Base-by-base conservation (phyloP, 345 rosid genomes). In the Camelina sativa region DNA sequence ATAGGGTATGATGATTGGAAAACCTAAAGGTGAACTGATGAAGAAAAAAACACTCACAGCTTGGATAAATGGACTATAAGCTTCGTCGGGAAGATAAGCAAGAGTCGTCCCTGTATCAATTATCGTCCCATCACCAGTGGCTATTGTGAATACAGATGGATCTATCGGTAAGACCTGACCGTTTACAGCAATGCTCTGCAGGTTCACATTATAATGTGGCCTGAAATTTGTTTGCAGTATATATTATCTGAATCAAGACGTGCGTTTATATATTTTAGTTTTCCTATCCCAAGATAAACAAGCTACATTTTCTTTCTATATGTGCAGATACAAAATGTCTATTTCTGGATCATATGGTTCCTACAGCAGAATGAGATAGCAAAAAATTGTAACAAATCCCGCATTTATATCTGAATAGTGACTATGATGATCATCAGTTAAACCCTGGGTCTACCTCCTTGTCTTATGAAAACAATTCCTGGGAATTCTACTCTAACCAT, bases 41-140 rank as follows among this genome's bases (percentile, higher is more conserved):
- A 34, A 71, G 25, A 55, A 25, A 23, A 50, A 56, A 65, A 11
- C 17, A 86, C 92, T 88, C 88, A 92, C 99, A 53, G 98, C 94
- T 58, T 54, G 78, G 74, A 90, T 66, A 43, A 95, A 81, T 38
- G 90, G 85, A 80, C 66, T 76, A 75, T 90, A 92, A 19, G 96
- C 96, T 76, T 75, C 84, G 34, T 85, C 92, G 1, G 96, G 85
- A 52, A 95, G 92, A 82, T 95, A 95, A n/a, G 99, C 98, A 78
- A 95, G 86, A 67, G 99, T 92, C 5, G 99, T 95, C 67, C 99
- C 99, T 7, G 98, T 89, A 82, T 95, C 99, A 63, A 95, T 70
- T 79, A 95, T 95, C 3, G 99, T 95, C 73, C 99, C 99, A 74
- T 78, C 85, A 80, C 69, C 89, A 81, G 66, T 81, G 73, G 99